Evolutionary conservation across 139 green algal species (phyloP), one percentile per base, ranked within the genome.

Genomic region (Coelastrella sp.): DNA sequence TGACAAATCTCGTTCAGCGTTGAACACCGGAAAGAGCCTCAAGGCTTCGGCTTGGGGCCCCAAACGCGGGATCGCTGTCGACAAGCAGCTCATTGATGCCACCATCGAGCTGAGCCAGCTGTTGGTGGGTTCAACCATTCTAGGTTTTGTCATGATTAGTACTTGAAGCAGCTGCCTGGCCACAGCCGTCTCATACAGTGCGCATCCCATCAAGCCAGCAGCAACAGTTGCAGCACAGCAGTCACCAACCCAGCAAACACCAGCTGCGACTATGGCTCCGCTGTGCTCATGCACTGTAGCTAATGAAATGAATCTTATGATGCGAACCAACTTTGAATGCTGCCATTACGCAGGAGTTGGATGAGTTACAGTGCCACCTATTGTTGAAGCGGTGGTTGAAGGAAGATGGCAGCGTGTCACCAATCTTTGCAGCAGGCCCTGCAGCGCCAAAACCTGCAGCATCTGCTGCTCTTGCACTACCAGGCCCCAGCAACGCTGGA

Each of bases 341-440:
- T 64, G n/a, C n/a, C n/a, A n/a, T n/a, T 40, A 2, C 86, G 41
- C 86, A 94, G 90, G 74, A 87, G 21, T 64, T 96, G 53, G 93
- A 96, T 82, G 89, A 96, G 85, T 59, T 95, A 7, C 93, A 96
- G 73, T 67, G 87, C 4, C 93, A 95, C 75, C 85, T 96, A 5
- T 79, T 96, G 79, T 79, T 96, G 13, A 90, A 88, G 67, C 91
- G 93, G 13, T 95, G 88, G 87, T 30, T 91, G 15, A 90, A 88
- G 40, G 86, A 93, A 11, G 32, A 81, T 6, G 32, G 79, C 5
- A 23, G 66, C 38, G 63, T 59, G 27, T 59, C 69, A 60, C 19
- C 75, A 71, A 32, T 35, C 23, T 19, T 50, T 62, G 75, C 75
- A 41, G 8, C 48, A 25, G 32, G 32, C 37, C 21, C 73, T 50